These are phyloP conservation scores for Debaryomyces coudertii DNA, from an alignment of 1,139 yeast genomes.

Conservation along the genomic window DNA sequence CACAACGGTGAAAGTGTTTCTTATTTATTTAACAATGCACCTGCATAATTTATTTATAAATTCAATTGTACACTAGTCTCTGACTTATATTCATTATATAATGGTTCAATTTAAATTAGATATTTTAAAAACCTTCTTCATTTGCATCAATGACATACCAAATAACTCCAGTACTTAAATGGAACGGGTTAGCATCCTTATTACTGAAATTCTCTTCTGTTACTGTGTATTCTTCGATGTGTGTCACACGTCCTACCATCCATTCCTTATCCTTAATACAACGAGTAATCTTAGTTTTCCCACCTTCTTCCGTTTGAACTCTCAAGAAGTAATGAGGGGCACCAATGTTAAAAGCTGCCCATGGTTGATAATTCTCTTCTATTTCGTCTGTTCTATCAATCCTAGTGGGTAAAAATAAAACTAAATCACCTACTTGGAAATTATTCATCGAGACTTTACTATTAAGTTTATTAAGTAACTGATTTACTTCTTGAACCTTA, in stretches of 20 bases:
- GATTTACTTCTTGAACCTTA: slow-evolving; percentile 47
- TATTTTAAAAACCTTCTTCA: slow-evolving; percentile 26
- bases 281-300: slow-evolving; percentile 10
- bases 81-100: background rate
- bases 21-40: slow-evolving; percentile 77
- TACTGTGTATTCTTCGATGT: slow-evolving; percentile 51
- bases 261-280: slow-evolving; percentile 54
- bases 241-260: slow-evolving; percentile 66
- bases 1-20: slow-evolving; percentile 98
- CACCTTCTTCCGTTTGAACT: slow-evolving; percentile 23
- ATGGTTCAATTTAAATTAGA: background rate
- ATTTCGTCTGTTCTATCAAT: slow-evolving; percentile 38
- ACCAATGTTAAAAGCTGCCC: slow-evolving; percentile 87
- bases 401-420: slow-evolving; percentile 79
- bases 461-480: slow-evolving; percentile 37
- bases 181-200: slow-evolving; percentile 48
- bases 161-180: slow-evolving; percentile 46
- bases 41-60: slow-evolving; percentile 21
- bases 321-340: slow-evolving; percentile 76
- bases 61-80: slow-evolving; percentile 8
- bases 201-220: slow-evolving; percentile 37
- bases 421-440: slow-evolving; percentile 74
- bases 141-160: slow-evolving; percentile 56
- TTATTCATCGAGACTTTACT: slow-evolving; percentile 65
- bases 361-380: slow-evolving; percentile 51